Evolutionary conservation across 768 basidiomycete species (phyloP).

Genomic region (Asterophora lycoperdoides): DNA sequence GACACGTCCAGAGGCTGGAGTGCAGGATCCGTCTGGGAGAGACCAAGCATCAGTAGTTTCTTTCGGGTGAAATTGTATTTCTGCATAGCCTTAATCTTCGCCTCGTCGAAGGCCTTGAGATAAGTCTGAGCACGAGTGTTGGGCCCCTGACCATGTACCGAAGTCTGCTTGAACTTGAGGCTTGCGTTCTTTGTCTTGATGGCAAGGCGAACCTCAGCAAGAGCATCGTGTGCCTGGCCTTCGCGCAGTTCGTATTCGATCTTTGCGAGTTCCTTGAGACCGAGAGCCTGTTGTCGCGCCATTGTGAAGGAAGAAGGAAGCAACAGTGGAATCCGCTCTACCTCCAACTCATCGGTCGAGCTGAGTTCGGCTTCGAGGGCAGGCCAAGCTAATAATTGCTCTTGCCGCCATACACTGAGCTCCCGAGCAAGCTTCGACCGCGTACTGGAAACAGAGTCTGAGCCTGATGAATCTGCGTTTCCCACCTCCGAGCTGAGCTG

Average conservation of each 20-base stretch:
- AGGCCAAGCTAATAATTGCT: neutral
- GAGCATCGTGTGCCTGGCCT: constrained; percentile 26
- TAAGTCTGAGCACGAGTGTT: constrained; percentile 20
- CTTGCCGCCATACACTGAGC: neutral
- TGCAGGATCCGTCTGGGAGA: constrained; percentile 7
- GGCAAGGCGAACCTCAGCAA: constrained; percentile 18
- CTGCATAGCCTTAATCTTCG: constrained; percentile 15
- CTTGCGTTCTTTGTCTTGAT: constrained; percentile 21
- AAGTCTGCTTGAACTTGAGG: constrained; percentile 17
- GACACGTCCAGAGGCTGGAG: constrained; percentile 16
- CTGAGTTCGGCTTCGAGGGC: neutral
- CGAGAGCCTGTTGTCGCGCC: neutral
- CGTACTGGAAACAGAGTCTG: neutral
- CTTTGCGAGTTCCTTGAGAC: constrained; percentile 6
- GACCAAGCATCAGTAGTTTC: constrained; percentile 14
- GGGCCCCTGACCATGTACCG: constrained; percentile 20
- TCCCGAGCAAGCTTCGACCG: neutral
- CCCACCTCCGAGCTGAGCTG: too few relatives aligned
- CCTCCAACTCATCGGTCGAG: neutral
- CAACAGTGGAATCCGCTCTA: constrained; percentile 4
- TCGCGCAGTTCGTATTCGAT: constrained; percentile 20
- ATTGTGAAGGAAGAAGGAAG: constrained; percentile 16
- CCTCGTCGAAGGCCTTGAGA: constrained; percentile 13
- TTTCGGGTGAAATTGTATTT: constrained; percentile 13
- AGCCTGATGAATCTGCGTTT: too few relatives aligned